Base-by-base conservation (phyloP, 2,329 filamentous ascomycete species). In the Aspergillus terreus region DNA sequence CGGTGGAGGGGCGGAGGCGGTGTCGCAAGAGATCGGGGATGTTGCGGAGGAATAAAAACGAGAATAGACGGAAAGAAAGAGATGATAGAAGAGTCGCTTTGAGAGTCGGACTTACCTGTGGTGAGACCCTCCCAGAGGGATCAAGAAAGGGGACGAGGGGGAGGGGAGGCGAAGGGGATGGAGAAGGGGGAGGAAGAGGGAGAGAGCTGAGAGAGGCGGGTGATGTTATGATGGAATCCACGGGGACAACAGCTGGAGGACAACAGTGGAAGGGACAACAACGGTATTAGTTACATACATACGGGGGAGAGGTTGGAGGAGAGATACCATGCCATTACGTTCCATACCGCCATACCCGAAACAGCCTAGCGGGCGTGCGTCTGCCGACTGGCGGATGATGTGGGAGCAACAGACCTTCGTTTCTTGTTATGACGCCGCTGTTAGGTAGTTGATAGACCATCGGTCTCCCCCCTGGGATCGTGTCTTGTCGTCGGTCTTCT, bases 1-100 rank as follows among this genome's bases (percentile, higher is more conserved):
- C 15, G 44, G 50, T 55, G 63, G 63, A 63, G 58, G 63, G 59
- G 52, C 59, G 61, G 66, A 68, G 66, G 67, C 66, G 66, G 67
- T 69, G 65, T 68, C 66, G 65, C 64, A 65, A 63, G 50, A 48
- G 56, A 35, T 56, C 52, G 59, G 59, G 52, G 50, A 53, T 57
- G 55, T 44, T 14, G 40, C 38, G 43, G 44, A 11, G 10, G 46
- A 52, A 44, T 36, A 43, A 49, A 50, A 41, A 33, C 40, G 25
- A 45, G 46, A 38, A 50, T 36, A 46, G 46, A 52, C 47, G 49
- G 49, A 17, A 50, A 43, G 40, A 44, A 38, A 44, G 33, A 52
- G 43, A 49, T 27, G 33, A 45, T 19, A 40, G 25, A 17, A 46
- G 15, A 42, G 10, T 35, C 17, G 32, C 25, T 17, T 23, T 32